phyloP scores from a whole-genome alignment of 2,329 filamentous ascomycete genomes.

The Hypomyces perniciosus region DNA sequence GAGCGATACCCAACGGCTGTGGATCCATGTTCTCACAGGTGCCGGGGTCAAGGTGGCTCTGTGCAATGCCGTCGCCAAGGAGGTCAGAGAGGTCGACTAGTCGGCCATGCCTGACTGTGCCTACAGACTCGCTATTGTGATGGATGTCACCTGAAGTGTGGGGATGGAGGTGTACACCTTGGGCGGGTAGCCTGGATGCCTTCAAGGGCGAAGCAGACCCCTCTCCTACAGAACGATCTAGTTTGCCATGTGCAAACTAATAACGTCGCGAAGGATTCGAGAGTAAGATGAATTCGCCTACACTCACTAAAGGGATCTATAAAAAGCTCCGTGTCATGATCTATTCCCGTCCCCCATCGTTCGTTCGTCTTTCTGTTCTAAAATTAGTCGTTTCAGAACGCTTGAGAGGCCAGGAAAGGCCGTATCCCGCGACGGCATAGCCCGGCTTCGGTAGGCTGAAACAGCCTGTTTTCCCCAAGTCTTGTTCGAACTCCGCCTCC shows the following conservation, averaged over 20 bases:
- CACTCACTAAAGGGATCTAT: background rate
- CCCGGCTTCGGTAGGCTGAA: constrained; percentile 11
- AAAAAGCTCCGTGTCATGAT: background rate
- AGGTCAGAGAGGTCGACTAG: constrained; percentile 40
- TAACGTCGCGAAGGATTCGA: background rate
- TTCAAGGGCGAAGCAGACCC: background rate
- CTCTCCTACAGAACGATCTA: background rate
- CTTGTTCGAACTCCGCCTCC: background rate
- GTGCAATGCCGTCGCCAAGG: constrained; percentile 56
- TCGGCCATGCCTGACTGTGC: background rate
- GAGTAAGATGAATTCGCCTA: background rate
- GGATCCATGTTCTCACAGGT: constrained; percentile 88
- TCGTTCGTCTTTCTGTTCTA: background rate
- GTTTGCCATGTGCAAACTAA: background rate
- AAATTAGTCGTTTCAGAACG: constrained; percentile 11
- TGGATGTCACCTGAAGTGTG: constrained; percentile 1
- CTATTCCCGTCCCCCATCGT: background rate
- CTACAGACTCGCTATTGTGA: background rate
- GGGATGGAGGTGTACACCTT: background rate
- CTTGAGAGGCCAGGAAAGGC: constrained; percentile 2
- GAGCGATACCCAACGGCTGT: constrained; percentile 91
- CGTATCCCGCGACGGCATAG: constrained; percentile 7
- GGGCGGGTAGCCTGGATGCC: background rate
- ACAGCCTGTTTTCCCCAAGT: background rate
- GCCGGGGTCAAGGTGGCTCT: constrained; percentile 83